Percentiles rank a stretch among this genome's conserved stretches.
Conservation (phyloP, 352 stramenopile species). For the Pythium biforme region DNA sequence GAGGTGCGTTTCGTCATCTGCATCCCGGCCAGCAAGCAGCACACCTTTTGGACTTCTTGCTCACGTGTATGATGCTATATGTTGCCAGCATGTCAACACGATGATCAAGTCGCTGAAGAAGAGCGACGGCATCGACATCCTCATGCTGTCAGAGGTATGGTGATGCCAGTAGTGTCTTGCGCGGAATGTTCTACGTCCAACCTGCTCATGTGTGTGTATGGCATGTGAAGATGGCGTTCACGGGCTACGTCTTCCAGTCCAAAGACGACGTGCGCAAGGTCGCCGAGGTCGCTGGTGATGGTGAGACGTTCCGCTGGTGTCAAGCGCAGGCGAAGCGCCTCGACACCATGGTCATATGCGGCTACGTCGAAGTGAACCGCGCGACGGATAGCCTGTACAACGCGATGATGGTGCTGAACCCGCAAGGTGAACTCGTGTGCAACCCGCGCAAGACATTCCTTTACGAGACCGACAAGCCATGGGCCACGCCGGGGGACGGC, state of each 20-base stretch:
- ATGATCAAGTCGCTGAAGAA: conserved; percentile 57
- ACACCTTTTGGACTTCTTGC: too few species aligned
- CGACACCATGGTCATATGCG: conserved; percentile 64
- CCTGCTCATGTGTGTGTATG: too few species aligned
- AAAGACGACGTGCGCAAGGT: conserved; percentile 54
- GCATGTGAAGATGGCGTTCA: conserved; percentile 71
- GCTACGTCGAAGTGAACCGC: conserved; percentile 56
- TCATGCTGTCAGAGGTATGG: conserved; percentile 78
- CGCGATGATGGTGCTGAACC: conserved; percentile 78
- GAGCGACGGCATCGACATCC: conserved; percentile 54
- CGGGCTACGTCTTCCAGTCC: conserved; percentile 74
- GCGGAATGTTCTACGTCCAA: background rate
- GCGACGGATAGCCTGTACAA: conserved; percentile 55
- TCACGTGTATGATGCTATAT: background rate
- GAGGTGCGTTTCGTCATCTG: conserved; percentile 31
- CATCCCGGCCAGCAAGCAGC: too few species aligned
- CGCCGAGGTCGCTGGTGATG: conserved; percentile 54
- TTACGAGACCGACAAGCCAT: conserved; percentile 84
- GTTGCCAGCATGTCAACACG: conserved; percentile 53
- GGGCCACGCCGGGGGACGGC: conserved; percentile 58
- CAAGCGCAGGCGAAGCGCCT: conserved; percentile 58
- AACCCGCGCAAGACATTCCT: conserved; percentile 82
- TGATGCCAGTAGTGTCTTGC: background rate
- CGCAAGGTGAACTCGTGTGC: conserved; percentile 58
- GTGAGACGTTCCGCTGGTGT: conserved; percentile 68